Percentiles rank a stretch among this genome's conserved stretches.
These are phyloP conservation scores for Allium fistulosum DNA, from an alignment of 106 monocot species.

Conservation along the genomic window DNA sequence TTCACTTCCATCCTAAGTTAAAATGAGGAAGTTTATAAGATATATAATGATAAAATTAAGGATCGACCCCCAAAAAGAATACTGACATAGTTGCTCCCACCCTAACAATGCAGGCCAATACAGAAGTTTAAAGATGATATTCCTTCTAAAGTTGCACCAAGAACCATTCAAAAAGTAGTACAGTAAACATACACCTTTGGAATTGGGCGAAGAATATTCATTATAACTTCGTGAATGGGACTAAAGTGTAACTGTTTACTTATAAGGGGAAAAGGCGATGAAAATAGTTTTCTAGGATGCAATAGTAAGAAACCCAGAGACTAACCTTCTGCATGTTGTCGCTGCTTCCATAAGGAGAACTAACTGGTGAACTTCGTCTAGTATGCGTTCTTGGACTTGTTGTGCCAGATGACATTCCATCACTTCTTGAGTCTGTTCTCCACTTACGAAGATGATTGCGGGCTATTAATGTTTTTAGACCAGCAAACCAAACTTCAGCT, in stretches of 20 bases:
- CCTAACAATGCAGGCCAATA: too few species aligned
- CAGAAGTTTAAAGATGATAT: too few species aligned
- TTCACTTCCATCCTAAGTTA: constrained; percentile 72
- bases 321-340: constrained; percentile 74
- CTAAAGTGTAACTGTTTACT: too few species aligned
- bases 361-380: constrained; percentile 53
- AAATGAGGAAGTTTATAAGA: neutral
- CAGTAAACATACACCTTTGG: too few species aligned
- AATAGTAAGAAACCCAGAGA: neutral
- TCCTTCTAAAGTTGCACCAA: too few species aligned
- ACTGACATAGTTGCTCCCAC: too few species aligned
- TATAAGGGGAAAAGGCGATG: too few species aligned
- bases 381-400: constrained; percentile 85
- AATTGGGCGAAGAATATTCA: too few species aligned
- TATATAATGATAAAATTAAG: neutral
- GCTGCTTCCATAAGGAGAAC: constrained; percentile 75
- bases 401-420: constrained; percentile 74
- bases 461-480: constrained; percentile 88
- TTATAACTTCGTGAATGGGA: too few species aligned
- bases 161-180: too few species aligned
- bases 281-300: neutral
- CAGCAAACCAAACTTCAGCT: constrained; percentile 99
- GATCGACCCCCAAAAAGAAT: too few species aligned
- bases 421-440: constrained; percentile 84
- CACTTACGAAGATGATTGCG: constrained; percentile 68